Conservation (phyloP, 768 basidiomycete species). For the Sutorius australiensis region DNA sequence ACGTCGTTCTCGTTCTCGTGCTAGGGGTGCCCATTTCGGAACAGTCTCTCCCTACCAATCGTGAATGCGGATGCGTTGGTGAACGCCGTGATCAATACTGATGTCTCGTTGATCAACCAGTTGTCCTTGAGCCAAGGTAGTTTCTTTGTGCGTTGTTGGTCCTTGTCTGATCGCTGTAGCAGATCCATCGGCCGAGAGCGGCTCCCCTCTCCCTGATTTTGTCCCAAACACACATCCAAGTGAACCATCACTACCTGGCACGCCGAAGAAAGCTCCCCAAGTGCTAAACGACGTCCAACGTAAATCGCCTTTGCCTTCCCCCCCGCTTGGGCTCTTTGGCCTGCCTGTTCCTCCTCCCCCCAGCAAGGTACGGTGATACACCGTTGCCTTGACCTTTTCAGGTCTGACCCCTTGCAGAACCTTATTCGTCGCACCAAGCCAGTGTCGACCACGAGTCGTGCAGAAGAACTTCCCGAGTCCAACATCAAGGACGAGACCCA, state of each 20-base stretch:
- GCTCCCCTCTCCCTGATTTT: conserved; percentile 44
- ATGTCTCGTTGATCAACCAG: conserved; percentile 32
- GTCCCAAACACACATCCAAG: conserved; percentile 52
- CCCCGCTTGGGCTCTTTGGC: conserved; percentile 18
- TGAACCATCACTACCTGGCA: conserved; percentile 42
- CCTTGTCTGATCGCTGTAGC: neutral
- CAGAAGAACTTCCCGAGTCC: conserved; percentile 3
- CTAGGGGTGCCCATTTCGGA: conserved; percentile 4
- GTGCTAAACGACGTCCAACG: conserved; percentile 10
- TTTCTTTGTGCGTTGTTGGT: neutral
- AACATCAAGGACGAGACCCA: conserved; percentile 10
- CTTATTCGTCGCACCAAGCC: conserved; percentile 24
- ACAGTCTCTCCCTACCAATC: conserved; percentile 42
- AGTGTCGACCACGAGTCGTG: conserved; percentile 9
- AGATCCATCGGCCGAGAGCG: conserved; percentile 10
- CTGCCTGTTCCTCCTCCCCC: conserved; percentile 24
- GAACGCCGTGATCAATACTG: conserved; percentile 43
- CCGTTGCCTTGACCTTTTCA: neutral
- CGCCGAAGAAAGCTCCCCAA: conserved; percentile 9
- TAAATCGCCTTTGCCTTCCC: conserved; percentile 16
- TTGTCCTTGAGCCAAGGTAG: conserved; percentile 21
- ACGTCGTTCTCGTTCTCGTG: neutral
- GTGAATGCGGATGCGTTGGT: conserved; percentile 46
- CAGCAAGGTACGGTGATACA: conserved; percentile 13
- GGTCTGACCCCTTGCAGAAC: conserved; percentile 10